A percentile compares a stretch with the other conserved stretches of the same genome.
Evolutionary conservation across 2,329 filamentous ascomycete species (phyloP).

Genomic region (Alternaria burnsii): DNA sequence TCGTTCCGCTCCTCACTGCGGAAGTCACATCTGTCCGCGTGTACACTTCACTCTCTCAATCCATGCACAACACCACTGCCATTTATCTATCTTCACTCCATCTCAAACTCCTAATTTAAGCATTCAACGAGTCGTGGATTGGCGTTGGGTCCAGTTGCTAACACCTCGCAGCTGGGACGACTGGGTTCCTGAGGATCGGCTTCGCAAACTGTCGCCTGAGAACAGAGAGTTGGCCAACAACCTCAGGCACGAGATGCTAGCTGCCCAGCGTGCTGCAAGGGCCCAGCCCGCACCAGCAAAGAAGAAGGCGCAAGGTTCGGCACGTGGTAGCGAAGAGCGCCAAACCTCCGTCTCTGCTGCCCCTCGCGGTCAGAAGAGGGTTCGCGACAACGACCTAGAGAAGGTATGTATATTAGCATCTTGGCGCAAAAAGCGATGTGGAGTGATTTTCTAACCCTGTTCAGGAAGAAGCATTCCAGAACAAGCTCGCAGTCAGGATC

Average conservation of each 20-base stretch:
- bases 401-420: constrained; percentile 62
- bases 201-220: constrained; percentile 93
- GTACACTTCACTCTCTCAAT: constrained; percentile 13
- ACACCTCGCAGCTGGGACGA: constrained; percentile 80
- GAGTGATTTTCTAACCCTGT: neutral
- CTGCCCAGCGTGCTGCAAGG: constrained; percentile 60
- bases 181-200: constrained; percentile 92
- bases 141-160: constrained; percentile 14
- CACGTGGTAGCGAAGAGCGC: constrained; percentile 80
- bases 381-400: constrained; percentile 83
- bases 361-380: constrained; percentile 75
- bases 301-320: constrained; percentile 67
- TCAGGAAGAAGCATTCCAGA: constrained; percentile 88
- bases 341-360: constrained; percentile 64
- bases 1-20: neutral
- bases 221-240: constrained; percentile 87
- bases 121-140: neutral
- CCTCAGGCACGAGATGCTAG: constrained; percentile 73
- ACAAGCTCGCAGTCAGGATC: constrained; percentile 84
- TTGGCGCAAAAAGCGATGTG: too few species aligned
- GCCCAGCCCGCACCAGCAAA: constrained; percentile 58
- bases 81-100: neutral
- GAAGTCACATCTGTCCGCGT: constrained; percentile 24
- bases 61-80: constrained; percentile 22
- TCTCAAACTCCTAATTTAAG: neutral